phyloP scores from a whole-genome alignment of 1,139 yeast species.

The Geotrichum armillariae region DNA sequence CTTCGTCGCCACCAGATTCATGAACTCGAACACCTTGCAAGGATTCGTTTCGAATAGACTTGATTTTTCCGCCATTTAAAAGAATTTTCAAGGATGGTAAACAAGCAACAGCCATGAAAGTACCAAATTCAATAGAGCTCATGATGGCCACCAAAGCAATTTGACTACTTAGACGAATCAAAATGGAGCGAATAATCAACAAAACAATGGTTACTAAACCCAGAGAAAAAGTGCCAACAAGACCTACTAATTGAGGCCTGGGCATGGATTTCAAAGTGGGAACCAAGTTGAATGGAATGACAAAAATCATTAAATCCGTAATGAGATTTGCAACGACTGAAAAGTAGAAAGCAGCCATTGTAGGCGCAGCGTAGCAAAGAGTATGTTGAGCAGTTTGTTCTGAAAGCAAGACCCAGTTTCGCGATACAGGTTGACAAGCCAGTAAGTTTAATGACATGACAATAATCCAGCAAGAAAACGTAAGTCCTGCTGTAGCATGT shows the following conservation, averaged over 20 bases:
- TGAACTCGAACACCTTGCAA: not conserved
- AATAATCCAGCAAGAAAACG: constrained; percentile 23
- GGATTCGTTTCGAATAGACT: constrained; percentile 3
- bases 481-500: constrained; percentile 25
- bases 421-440: constrained; percentile 31
- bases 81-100: constrained; percentile 33
- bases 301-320: constrained; percentile 31
- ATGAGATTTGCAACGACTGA: constrained; percentile 31
- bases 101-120: constrained; percentile 33
- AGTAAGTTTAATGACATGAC: constrained; percentile 29
- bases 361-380: constrained; percentile 33
- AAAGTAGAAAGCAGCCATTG: constrained; percentile 30
- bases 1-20: no score
- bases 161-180: constrained; percentile 28
- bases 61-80: no score
- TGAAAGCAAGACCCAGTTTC: constrained; percentile 30
- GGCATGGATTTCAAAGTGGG: constrained; percentile 26
- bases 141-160: constrained; percentile 31
- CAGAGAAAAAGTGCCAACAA: constrained; percentile 33
- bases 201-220: constrained; percentile 33
- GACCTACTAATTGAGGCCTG: constrained; percentile 30
- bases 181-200: constrained; percentile 30
- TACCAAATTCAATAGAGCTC: constrained; percentile 33
- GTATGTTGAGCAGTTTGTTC: not conserved
- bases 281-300: constrained; percentile 33